Base-by-base conservation (phyloP, 352 stramenopile genomes). In the Phytophthora palmivora region DNA sequence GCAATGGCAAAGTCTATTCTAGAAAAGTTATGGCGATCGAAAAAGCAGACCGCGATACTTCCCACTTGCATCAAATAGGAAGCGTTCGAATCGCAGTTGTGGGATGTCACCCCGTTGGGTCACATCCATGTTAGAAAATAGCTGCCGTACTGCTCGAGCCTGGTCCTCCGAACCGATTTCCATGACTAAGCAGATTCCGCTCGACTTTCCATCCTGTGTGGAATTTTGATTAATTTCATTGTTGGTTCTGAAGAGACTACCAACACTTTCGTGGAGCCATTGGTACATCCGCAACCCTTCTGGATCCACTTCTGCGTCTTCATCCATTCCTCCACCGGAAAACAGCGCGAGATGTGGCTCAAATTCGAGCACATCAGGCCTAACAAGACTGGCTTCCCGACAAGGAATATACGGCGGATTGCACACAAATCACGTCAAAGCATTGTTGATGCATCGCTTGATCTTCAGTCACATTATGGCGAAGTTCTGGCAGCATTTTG, bases 271-370 rank as follows among this genome's bases (percentile, higher is more conserved):
- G 3, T 72, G 30, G 10, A 92, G 42, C 8, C 71, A 44, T 1
- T 46, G 67, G 47, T 92, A 92, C 74, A 90, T 88, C 0, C 67
- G 70, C 19, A 92, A 49, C 0, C 81, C 84, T 6, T 82, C 58
- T 0, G 50, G 53, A 26, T 79, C 60, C 1, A 43, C 26, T 60
- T 48, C 57, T 22, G 30, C n/a, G 37, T 19, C 5, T 48, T 38
- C 9, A 37, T 47, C 6, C 10, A 30, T 58, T 3, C 63, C 69
- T 7, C 78, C 79, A 32, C 78, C 75, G 2, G 87, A 74, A 72
- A 95, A 95, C 9, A 95, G 51, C 7, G 87, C 87, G 2, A 82
- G 41, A 24, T 95, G 87, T 0, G 87, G 87, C 45, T 95, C 87
- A 52, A 88, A 73, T 18, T 78, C 56, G 0, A 92, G 63, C 12